These are phyloP conservation scores for Condylostoma magnum DNA, from an alignment of 169 alveolate species.

Conservation along the genomic window DNA sequence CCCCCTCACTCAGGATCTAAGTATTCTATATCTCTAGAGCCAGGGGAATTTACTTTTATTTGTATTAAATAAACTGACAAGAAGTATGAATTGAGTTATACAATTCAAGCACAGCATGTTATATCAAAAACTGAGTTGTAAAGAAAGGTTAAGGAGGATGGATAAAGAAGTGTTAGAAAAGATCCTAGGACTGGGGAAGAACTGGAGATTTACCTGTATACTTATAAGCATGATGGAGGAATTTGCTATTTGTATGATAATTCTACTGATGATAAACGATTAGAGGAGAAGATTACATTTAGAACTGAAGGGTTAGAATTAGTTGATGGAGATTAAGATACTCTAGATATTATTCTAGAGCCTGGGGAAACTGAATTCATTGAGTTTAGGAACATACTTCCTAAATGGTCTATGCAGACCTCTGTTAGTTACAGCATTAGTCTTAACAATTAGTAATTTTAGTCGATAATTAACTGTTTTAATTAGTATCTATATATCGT, in stretches of 20 bases:
- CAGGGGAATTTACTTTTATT: slow-evolving; percentile 17
- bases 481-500: too few species aligned
- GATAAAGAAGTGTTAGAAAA: slow-evolving; percentile 13
- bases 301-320: neutral
- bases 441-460: too few species aligned
- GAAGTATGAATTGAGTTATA: neutral
- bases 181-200: slow-evolving; percentile 25
- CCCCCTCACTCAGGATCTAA: slow-evolving; percentile 30
- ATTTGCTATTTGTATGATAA: slow-evolving; percentile 25
- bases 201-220: slow-evolving; percentile 23
- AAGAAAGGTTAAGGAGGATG: neutral
- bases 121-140: neutral
- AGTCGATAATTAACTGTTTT: too few species aligned
- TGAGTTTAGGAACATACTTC: neutral
- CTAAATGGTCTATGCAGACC: neutral
- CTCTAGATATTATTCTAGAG: neutral
- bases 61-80: neutral
- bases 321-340: neutral
- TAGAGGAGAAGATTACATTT: slow-evolving; percentile 20
- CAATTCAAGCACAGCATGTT: neutral
- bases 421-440: slow-evolving; percentile 4
- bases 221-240: slow-evolving; percentile 18
- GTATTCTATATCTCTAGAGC: slow-evolving; percentile 18
- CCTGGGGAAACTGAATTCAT: slow-evolving; percentile 6
- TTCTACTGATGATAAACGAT: neutral